Conservation (phyloP, 768 basidiomycete genomes). For the Tulasnella sp. region DNA sequence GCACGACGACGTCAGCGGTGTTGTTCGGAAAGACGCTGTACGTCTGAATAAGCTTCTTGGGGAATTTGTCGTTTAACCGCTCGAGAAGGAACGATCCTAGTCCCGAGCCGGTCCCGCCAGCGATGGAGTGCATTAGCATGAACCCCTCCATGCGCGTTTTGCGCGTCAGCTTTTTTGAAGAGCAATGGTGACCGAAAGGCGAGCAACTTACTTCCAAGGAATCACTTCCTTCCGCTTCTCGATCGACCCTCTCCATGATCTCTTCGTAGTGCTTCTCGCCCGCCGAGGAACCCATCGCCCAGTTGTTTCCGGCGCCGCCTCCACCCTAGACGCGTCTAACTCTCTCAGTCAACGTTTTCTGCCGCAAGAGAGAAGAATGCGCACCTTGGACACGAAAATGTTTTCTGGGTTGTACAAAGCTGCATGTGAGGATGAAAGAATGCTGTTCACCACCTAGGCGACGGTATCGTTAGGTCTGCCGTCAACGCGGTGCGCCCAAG, state of each 20-base stretch:
- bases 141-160: slow-evolving; percentile 63
- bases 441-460: slow-evolving; percentile 88
- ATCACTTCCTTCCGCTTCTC: slow-evolving; percentile 97
- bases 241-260: slow-evolving; percentile 97
- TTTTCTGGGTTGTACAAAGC: slow-evolving; percentile 96
- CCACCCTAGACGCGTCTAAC: slow-evolving; percentile 51
- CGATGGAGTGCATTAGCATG: slow-evolving; percentile 98
- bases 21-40: slow-evolving; percentile 99
- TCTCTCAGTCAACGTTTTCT: not conserved
- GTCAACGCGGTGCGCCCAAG: not conserved
- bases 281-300: slow-evolving; percentile 90
- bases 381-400: slow-evolving; percentile 76
- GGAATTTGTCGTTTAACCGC: slow-evolving; percentile 93
- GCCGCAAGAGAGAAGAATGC: not conserved
- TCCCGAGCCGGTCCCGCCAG: slow-evolving; percentile 96
- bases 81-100: slow-evolving; percentile 97
- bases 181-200: not conserved
- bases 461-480: not conserved
- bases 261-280: slow-evolving; percentile 94
- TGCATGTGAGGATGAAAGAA: slow-evolving; percentile 81
- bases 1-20: slow-evolving; percentile 88
- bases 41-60: slow-evolving; percentile 98
- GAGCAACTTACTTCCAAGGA: slow-evolving; percentile 50
- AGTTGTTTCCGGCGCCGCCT: slow-evolving; percentile 99
- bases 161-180: too few relatives aligned